phyloP scores from a whole-genome alignment of 2,329 filamentous ascomycete species.

The Colletotrichum spinosum region DNA sequence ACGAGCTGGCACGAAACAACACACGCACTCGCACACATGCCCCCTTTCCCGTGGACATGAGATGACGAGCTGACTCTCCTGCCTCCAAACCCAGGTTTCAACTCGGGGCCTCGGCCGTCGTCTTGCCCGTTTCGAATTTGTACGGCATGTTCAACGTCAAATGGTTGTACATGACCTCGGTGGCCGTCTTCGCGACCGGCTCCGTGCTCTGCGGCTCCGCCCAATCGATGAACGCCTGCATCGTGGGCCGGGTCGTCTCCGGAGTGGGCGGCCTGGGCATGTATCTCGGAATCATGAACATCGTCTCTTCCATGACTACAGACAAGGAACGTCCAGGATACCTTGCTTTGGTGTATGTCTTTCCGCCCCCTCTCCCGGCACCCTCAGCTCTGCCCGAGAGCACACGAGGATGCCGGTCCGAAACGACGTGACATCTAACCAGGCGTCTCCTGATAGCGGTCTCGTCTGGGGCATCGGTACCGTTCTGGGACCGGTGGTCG shows the following conservation, averaged over 20 bases:
- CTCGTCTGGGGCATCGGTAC: slow-evolving; percentile 54
- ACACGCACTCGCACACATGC: too few species aligned
- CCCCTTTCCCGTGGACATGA: too few species aligned
- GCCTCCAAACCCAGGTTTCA: slow-evolving; percentile 33
- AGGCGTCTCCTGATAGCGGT: slow-evolving; percentile 28
- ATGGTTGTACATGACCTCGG: slow-evolving; percentile 43
- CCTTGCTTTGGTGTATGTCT: neutral
- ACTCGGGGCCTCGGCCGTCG: slow-evolving; percentile 54
- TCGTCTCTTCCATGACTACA: slow-evolving; percentile 40
- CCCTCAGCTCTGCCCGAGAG: too few species aligned
- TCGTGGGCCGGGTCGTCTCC: slow-evolving; percentile 56
- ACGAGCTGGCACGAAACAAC: too few species aligned
- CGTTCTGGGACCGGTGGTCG: slow-evolving; percentile 56
- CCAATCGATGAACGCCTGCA: slow-evolving; percentile 56
- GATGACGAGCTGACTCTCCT: too few species aligned
- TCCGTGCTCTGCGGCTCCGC: slow-evolving; percentile 55
- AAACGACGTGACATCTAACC: too few species aligned
- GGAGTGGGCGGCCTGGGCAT: slow-evolving; percentile 56
- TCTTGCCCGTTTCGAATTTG: slow-evolving; percentile 46
- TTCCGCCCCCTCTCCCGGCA: neutral
- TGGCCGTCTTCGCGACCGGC: slow-evolving; percentile 42
- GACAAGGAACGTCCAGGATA: slow-evolving; percentile 41
- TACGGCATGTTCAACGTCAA: slow-evolving; percentile 48
- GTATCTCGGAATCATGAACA: slow-evolving; percentile 47
- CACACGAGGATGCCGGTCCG: too few species aligned